These are phyloP conservation scores for Aphanomyces cochlioides DNA, from an alignment of 352 stramenopile species.

Conservation along the genomic window DNA sequence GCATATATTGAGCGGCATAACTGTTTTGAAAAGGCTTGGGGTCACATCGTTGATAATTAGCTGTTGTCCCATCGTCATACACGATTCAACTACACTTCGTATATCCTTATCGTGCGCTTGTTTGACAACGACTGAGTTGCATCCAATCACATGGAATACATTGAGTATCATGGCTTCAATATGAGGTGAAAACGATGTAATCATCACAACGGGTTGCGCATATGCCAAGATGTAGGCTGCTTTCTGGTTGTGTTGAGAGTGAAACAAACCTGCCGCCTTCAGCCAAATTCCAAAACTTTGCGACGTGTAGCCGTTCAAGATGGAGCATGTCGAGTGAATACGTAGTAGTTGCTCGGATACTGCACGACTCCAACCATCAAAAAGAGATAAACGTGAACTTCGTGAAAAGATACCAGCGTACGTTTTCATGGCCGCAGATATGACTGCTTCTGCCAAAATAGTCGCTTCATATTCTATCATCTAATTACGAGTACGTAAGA, in stretches of 20 bases:
- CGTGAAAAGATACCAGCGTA: constrained; percentile 38
- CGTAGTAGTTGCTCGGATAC: constrained; percentile 7
- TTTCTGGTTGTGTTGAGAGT: constrained; percentile 6
- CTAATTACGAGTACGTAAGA: not conserved
- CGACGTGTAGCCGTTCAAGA: not conserved
- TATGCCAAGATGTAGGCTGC: constrained; percentile 10
- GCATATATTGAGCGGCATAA: not conserved
- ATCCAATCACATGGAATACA: not conserved
- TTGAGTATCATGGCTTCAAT: constrained; percentile 22
- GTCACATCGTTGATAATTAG: constrained; percentile 20
- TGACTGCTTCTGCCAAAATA: constrained; percentile 38
- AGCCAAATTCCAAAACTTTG: constrained; percentile 10
- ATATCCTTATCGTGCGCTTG: constrained; percentile 12
- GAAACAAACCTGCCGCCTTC: constrained; percentile 15
- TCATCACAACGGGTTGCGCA: constrained; percentile 4
- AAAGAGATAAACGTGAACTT: constrained; percentile 29
- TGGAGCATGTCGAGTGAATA: constrained; percentile 5
- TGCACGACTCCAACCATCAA: constrained; percentile 30
- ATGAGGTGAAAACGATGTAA: constrained; percentile 21
- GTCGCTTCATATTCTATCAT: constrained; percentile 26
- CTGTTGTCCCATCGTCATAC: constrained; percentile 1
- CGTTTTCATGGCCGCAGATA: constrained; percentile 42
- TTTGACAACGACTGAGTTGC: not conserved
- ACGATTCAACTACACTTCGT: constrained; percentile 1
- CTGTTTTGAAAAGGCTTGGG: not conserved